Conservation (phyloP, 768 basidiomycete species). For the Porphyrellus cyaneotinctus region DNA sequence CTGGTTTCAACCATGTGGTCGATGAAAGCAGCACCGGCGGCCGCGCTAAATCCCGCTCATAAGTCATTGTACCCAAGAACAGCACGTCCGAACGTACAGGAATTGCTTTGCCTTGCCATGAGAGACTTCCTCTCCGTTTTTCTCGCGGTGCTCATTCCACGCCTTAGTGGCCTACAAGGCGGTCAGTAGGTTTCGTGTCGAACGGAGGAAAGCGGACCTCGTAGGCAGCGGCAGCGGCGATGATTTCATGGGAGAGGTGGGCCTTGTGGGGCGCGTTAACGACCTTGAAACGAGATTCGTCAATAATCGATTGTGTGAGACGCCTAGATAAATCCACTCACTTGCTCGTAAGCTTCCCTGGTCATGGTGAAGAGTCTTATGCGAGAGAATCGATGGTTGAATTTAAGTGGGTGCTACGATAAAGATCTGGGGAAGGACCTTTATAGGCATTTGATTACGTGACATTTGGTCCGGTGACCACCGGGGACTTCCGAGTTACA, state of each 20-base stretch:
- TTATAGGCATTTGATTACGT: slow-evolving; percentile 11
- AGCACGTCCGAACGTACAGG: slow-evolving; percentile 35
- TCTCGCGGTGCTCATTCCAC: slow-evolving; percentile 50
- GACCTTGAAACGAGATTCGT: slow-evolving; percentile 33
- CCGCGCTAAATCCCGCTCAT: slow-evolving; percentile 40
- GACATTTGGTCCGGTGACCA: not conserved
- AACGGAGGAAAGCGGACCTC: slow-evolving; percentile 38
- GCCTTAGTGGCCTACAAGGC: slow-evolving; percentile 55
- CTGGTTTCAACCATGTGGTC: slow-evolving; percentile 55
- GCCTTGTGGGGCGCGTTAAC: slow-evolving; percentile 52
- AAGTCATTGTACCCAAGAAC: not conserved
- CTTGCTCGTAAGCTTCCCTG: slow-evolving; percentile 17
- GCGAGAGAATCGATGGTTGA: not conserved
- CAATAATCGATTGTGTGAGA: not conserved
- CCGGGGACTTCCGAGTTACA: not conserved
- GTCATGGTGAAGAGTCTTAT: slow-evolving; percentile 10
- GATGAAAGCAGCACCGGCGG: slow-evolving; percentile 50
- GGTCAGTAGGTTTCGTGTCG: not conserved
- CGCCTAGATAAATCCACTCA: slow-evolving; percentile 4
- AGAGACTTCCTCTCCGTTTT: slow-evolving; percentile 43
- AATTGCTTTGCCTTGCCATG: slow-evolving; percentile 57
- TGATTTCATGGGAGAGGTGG: slow-evolving; percentile 57
- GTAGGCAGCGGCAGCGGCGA: slow-evolving; percentile 64
- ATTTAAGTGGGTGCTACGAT: not conserved
- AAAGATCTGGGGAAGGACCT: slow-evolving; percentile 6